These are phyloP conservation scores for Candida pini DNA, from an alignment of 805 yeast genomes.

Conservation along the genomic window DNA sequence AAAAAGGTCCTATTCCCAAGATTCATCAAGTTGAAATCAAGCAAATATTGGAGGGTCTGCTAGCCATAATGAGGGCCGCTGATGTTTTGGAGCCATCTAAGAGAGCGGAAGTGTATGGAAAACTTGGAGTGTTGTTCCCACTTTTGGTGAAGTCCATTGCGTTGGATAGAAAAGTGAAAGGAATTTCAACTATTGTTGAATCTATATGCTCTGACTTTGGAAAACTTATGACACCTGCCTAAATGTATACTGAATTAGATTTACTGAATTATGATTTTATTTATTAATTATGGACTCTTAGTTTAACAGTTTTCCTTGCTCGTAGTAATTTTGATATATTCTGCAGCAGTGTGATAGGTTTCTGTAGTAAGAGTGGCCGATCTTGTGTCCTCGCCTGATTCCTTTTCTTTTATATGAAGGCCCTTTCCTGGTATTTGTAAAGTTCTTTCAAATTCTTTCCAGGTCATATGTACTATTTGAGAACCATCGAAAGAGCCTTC, in stretches of 20 bases:
- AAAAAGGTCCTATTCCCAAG: constrained; percentile 59
- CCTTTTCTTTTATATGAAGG: too few species aligned
- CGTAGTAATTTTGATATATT: too few species aligned
- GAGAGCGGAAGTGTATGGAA: constrained; percentile 1
- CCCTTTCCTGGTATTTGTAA: too few species aligned
- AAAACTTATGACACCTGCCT: constrained; percentile 1
- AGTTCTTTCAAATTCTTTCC: constrained; percentile 93
- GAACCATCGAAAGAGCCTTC: constrained; percentile 92
- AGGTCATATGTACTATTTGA: constrained; percentile 80
- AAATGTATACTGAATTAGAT: too few species aligned
- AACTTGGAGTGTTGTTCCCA: constrained; percentile 14
- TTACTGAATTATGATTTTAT: constrained; percentile 1
- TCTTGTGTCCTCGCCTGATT: constrained; percentile 17
- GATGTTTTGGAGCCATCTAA: constrained; percentile 1
- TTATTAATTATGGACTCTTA: neutral
- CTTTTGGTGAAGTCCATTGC: constrained; percentile 20
- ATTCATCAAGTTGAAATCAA: constrained; percentile 61
- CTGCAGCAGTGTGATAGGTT: constrained; percentile 13
- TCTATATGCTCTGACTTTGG: constrained; percentile 13
- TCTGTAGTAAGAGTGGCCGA: constrained; percentile 9
- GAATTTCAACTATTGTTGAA: constrained; percentile 12
- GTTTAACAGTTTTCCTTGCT: too few species aligned
- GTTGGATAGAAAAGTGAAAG: constrained; percentile 12
- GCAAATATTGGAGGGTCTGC: constrained; percentile 39
- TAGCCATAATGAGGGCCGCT: constrained; percentile 5